phyloP scores from a whole-genome alignment of 2,329 filamentous ascomycete genomes.

The Phialocephala subalpina region DNA sequence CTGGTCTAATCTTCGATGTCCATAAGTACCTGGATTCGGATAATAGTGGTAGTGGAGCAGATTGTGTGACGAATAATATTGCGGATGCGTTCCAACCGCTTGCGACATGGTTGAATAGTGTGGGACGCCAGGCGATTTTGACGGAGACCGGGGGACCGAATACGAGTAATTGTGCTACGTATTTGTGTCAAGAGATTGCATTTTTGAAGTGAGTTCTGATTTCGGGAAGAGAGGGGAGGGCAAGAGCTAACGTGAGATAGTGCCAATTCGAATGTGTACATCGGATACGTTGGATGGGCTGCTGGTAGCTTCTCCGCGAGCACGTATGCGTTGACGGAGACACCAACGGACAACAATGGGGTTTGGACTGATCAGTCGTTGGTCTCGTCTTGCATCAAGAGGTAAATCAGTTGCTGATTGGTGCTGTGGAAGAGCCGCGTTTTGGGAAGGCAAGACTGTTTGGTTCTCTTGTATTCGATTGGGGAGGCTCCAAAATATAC shows the following conservation, averaged over 20 bases:
- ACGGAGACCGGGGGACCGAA: conserved; percentile 58
- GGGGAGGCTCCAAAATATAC: too few species aligned
- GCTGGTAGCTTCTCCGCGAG: conserved; percentile 45
- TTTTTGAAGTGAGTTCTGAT: conserved; percentile 41
- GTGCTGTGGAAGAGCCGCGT: background rate
- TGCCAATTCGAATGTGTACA: conserved; percentile 46
- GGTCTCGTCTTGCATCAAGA: conserved; percentile 33
- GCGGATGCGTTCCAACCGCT: conserved; percentile 54
- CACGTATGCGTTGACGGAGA: conserved; percentile 35
- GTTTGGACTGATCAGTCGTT: conserved; percentile 32
- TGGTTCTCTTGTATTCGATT: too few species aligned
- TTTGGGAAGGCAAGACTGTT: too few species aligned
- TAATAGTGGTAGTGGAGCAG: conserved; percentile 59
- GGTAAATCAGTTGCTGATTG: conserved; percentile 10
- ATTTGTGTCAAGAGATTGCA: conserved; percentile 45
- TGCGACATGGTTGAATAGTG: conserved; percentile 51
- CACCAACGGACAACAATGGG: conserved; percentile 27
- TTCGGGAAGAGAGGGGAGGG: background rate
- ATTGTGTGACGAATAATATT: conserved; percentile 62
- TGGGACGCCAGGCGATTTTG: conserved; percentile 55
- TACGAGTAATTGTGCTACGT: conserved; percentile 38
- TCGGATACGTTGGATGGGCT: conserved; percentile 48
- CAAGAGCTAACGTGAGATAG: conserved; percentile 21
- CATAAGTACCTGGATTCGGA: conserved; percentile 68
- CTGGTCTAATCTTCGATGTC: conserved; percentile 63